Conservation (phyloP, 495 filamentous ascomycete genomes). For the Astrothelium subdiscretum region DNA sequence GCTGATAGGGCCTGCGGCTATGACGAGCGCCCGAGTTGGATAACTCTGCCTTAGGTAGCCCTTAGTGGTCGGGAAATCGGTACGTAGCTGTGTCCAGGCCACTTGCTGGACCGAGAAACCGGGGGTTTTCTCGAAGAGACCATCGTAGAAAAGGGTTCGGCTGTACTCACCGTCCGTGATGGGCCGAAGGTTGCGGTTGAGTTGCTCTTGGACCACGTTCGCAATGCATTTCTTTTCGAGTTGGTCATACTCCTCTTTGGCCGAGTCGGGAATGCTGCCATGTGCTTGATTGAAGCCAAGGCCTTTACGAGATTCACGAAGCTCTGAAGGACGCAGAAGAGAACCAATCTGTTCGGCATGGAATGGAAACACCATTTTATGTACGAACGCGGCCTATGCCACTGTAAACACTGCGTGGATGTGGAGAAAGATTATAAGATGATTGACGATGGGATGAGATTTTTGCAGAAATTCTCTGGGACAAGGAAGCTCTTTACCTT, state of each 20-base stretch:
- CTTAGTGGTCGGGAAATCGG: conserved; percentile 13
- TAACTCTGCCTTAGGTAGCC: conserved; percentile 18
- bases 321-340: conserved; percentile 59
- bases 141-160: conserved; percentile 55
- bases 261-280: conserved; percentile 18
- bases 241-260: conserved; percentile 34
- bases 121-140: conserved; percentile 55
- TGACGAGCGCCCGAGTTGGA: conserved; percentile 36
- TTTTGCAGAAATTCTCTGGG: no score
- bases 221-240: conserved; percentile 53
- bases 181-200: conserved; percentile 47
- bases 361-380: conserved; percentile 47
- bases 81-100: conserved; percentile 42
- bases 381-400: not conserved
- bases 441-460: no score
- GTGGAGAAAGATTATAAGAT: not conserved
- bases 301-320: conserved; percentile 44
- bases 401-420: not conserved
- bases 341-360: conserved; percentile 80
- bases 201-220: conserved; percentile 16
- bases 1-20: conserved; percentile 44
- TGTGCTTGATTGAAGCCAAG: not conserved
- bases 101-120: conserved; percentile 57
- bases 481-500: no score
- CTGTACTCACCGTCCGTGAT: conserved; percentile 65